Conservation (phyloP, 192 early-diverging fungal species). For the Podila minutissima region DNA sequence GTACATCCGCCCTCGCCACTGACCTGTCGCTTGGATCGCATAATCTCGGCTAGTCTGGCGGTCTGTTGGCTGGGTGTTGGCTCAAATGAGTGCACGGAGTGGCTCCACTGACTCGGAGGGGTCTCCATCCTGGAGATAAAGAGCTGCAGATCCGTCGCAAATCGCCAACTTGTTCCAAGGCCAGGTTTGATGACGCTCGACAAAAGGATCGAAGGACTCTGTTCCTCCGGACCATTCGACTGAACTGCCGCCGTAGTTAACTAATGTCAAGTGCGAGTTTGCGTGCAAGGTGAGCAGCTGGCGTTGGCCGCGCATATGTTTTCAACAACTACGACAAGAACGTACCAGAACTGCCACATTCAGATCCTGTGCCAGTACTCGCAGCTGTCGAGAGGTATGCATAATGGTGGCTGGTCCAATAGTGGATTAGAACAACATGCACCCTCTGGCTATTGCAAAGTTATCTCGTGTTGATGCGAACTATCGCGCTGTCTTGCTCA, state of each 20-base stretch:
- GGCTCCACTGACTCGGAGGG: not conserved
- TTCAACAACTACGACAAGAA: not conserved
- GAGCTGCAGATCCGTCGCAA: conserved; percentile 32
- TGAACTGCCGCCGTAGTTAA: conserved; percentile 17
- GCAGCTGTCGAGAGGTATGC: conserved; percentile 23
- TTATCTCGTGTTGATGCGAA: not conserved
- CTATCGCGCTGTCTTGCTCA: not conserved
- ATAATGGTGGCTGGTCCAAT: conserved; percentile 45
- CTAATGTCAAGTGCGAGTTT: not conserved
- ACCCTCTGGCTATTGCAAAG: too few species aligned
- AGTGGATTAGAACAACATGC: not conserved
- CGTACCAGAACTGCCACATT: conserved; percentile 16
- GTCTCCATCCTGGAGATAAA: conserved; percentile 16
- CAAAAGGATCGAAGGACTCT: conserved; percentile 30
- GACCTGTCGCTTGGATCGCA: conserved; percentile 37
- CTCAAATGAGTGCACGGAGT: not conserved
- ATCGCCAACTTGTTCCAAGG: conserved; percentile 27
- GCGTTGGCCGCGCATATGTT: not conserved
- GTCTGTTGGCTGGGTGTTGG: not conserved
- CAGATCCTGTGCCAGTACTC: conserved; percentile 20
- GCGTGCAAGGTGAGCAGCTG: not conserved
- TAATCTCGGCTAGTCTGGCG: conserved; percentile 22
- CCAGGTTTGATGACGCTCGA: conserved; percentile 26
- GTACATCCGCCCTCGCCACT: not conserved
- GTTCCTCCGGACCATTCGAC: conserved; percentile 22